phyloP scores from a whole-genome alignment of 768 basidiomycete genomes.

The Phlebiopsis gigantea region DNA sequence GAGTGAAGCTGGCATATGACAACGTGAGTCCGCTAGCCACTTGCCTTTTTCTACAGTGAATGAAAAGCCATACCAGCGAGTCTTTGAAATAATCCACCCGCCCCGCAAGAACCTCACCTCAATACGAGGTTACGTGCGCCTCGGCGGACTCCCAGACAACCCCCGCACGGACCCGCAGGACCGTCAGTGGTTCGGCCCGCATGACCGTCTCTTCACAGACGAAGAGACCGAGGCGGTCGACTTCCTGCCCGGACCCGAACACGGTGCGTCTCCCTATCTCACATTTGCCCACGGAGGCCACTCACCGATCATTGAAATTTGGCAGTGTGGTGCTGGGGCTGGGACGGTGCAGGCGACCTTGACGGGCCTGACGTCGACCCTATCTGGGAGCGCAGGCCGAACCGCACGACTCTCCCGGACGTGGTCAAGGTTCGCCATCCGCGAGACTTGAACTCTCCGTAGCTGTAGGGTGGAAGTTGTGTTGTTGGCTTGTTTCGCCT shows the following conservation, averaged over 20 bases:
- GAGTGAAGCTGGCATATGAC: slow-evolving; percentile 96
- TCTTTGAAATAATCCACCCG: slow-evolving; percentile 94
- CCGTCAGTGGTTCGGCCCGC: slow-evolving; percentile 96
- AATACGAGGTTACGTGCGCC: slow-evolving; percentile 86
- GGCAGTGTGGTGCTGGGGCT: slow-evolving; percentile 99
- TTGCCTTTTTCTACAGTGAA: background rate
- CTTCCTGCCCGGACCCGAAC: slow-evolving; percentile 77
- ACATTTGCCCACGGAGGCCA: background rate
- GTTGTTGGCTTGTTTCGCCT: background rate
- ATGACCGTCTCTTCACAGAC: slow-evolving; percentile 87
- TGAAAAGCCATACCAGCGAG: slow-evolving; percentile 48
- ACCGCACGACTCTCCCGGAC: slow-evolving; percentile 50
- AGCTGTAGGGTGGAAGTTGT: background rate
- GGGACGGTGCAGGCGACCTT: slow-evolving; percentile 97
- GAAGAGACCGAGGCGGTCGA: slow-evolving; percentile 78
- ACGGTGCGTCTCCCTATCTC: slow-evolving; percentile 50
- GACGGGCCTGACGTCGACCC: slow-evolving; percentile 98
- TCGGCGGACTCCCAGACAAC: slow-evolving; percentile 97
- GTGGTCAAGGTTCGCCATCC: slow-evolving; percentile 71
- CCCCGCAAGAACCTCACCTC: slow-evolving; percentile 87
- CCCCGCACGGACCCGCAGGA: slow-evolving; percentile 97
- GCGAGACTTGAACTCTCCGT: slow-evolving; percentile 14
- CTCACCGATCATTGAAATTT: background rate
- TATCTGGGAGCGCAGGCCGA: slow-evolving; percentile 86
- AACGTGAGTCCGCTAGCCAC: slow-evolving; percentile 42